Evolutionary conservation across 495 filamentous ascomycete species (phyloP).

Genomic region (Saxophila tyrrhenica): DNA sequence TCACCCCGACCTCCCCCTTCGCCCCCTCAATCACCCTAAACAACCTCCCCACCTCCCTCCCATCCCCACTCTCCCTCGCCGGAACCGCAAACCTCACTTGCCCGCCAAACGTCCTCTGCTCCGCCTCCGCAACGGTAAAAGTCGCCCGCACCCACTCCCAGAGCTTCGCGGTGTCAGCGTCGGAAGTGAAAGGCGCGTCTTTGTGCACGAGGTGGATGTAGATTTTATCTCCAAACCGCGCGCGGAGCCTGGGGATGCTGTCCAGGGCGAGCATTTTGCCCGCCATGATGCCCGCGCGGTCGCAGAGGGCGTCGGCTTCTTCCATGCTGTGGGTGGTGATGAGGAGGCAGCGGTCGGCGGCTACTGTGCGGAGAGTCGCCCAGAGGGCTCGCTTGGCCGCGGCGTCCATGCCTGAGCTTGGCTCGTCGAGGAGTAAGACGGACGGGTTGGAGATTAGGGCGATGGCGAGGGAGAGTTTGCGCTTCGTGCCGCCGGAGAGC

Average conservation of each 20-base stretch:
- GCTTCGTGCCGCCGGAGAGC: slow-evolving; percentile 45
- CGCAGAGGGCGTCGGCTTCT: slow-evolving; percentile 20
- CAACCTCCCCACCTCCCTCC: background rate
- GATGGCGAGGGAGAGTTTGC: slow-evolving; percentile 42
- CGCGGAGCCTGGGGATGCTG: background rate
- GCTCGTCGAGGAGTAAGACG: slow-evolving; percentile 41
- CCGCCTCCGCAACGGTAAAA: background rate
- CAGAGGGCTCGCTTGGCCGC: slow-evolving; percentile 41
- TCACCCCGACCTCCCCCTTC: background rate
- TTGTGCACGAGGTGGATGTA: slow-evolving; percentile 1
- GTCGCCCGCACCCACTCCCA: background rate
- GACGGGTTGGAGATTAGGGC: slow-evolving; percentile 41
- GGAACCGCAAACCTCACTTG: background rate
- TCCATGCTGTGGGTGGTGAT: slow-evolving; percentile 38
- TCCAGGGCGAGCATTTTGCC: slow-evolving; percentile 16
- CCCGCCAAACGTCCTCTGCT: background rate
- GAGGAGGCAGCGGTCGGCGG: slow-evolving; percentile 25
- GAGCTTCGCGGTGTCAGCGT: background rate
- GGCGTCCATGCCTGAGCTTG: slow-evolving; percentile 40
- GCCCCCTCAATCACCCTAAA: background rate
- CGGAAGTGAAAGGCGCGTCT: background rate
- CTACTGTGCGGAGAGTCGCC: slow-evolving; percentile 26
- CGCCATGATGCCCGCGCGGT: slow-evolving; percentile 17
- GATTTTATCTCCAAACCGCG: background rate
- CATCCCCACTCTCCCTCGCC: background rate